Conservation (phyloP, 768 basidiomycete genomes). For the Trametes sanguinea region DNA sequence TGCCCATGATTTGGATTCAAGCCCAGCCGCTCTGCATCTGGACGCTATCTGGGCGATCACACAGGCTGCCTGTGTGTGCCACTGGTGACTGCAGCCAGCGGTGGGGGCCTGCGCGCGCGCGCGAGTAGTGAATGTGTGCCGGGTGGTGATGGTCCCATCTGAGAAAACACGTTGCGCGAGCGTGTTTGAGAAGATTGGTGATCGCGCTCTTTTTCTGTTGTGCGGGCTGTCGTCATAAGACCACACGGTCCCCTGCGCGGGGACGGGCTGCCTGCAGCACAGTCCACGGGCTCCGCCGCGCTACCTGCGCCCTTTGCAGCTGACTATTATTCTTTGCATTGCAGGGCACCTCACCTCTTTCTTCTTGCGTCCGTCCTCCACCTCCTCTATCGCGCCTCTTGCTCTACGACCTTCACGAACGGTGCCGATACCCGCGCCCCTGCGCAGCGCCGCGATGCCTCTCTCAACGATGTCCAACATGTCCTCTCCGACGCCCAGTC, state of each 20-base stretch:
- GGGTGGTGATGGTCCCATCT: slow-evolving; percentile 24
- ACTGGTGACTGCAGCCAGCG: background rate
- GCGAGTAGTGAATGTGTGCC: slow-evolving; percentile 12
- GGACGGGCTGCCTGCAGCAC: slow-evolving; percentile 6
- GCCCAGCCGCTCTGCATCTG: slow-evolving; percentile 8
- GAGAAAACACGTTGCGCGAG: slow-evolving; percentile 23
- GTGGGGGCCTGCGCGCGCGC: too few species aligned
- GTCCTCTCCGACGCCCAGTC: slow-evolving; percentile 35
- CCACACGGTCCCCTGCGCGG: slow-evolving; percentile 11
- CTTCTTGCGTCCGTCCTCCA: background rate
- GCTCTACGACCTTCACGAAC: slow-evolving; percentile 8
- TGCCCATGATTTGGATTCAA: slow-evolving; percentile 4
- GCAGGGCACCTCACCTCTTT: slow-evolving; percentile 3
- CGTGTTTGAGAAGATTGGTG: slow-evolving; percentile 22
- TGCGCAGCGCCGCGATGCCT: slow-evolving; percentile 17
- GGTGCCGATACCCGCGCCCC: background rate
- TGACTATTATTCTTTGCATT: slow-evolving; percentile 14
- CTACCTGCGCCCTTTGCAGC: slow-evolving; percentile 14
- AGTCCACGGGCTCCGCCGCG: slow-evolving; percentile 12
- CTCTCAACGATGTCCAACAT: slow-evolving; percentile 26
- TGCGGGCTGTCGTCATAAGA: slow-evolving; percentile 31
- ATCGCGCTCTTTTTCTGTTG: slow-evolving; percentile 23
- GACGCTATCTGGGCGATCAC: slow-evolving; percentile 19
- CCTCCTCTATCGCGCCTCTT: slow-evolving; percentile 13
- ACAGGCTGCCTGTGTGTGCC: background rate